Evolutionary conservation across 495 filamentous ascomycete species (phyloP), one percentile per base, ranked within the genome.

Genomic region (Tuber umbilicatum): DNA sequence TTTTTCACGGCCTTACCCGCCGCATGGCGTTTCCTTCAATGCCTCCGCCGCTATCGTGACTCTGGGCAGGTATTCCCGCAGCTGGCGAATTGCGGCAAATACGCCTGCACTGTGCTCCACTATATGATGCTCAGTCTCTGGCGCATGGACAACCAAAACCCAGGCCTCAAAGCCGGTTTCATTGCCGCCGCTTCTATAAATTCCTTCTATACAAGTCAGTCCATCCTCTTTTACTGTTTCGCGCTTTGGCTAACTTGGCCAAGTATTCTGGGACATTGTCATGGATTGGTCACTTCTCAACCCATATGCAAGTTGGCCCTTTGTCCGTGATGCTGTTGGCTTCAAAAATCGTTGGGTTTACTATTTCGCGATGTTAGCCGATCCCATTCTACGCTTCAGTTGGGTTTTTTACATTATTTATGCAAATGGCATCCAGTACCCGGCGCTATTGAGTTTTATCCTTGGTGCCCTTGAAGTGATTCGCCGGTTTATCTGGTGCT

Each of bases 361-460:
- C 85, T 97, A 97, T 80, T 82, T 82, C 14, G 91, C 94, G 72
- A 96, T 97, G 89, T 79, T 91, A 2, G 38, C 95, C 41, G 93
- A 99, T 82, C 91, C 94, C 0, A 87, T 97, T n/a, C 85, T 99
- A 1, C 91, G 95, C 31, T 97, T 97, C 83, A 92, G 92, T 79
- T 99, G 95, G 95, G 91, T 99, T 70, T 93, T 94, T 82, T 99
- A 97, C 84, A 90, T 91, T 80, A 93, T 97, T 71, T 96, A 90
- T 82, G 87, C 88, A 12, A 82, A 88, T 71, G 87, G 97, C 73
- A 84, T 90, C 27, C 94, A 97, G 81, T 93, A 97, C 82, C 92
- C 89, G 14, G 90, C 92, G 23, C 75, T 93, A 12, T 86, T 92
- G 38, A 91, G 90, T 39, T 97, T 97, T 83, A 69, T 91, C 9